phyloP scores from a whole-genome alignment of 495 filamentous ascomycete species.

The Achaetomiella virescens region DNA sequence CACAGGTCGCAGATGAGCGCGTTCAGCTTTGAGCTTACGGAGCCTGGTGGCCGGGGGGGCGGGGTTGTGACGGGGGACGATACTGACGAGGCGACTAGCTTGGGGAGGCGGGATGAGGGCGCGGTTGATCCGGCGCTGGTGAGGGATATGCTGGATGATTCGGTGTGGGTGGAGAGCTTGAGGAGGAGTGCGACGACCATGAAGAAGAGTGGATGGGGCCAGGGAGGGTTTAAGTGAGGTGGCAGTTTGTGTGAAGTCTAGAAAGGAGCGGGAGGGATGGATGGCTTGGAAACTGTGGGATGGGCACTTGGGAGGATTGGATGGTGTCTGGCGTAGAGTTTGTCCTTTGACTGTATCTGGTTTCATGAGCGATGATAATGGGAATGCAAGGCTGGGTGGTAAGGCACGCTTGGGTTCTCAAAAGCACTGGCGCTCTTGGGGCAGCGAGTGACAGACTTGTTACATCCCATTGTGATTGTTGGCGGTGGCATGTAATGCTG shows the following conservation, averaged over 20 bases:
- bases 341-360: neutral
- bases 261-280: neutral
- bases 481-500: neutral
- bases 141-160: constrained; percentile 73
- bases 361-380: constrained; percentile 7
- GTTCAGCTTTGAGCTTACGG: constrained; percentile 44
- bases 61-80: constrained; percentile 5
- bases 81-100: constrained; percentile 28
- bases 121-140: constrained; percentile 75
- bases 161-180: constrained; percentile 89
- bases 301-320: neutral
- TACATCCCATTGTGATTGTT: neutral
- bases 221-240: constrained; percentile 9
- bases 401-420: neutral
- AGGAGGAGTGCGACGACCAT: constrained; percentile 82
- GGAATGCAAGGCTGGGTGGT: neutral
- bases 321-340: neutral
- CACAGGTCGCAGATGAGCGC: constrained; percentile 18
- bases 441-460: neutral
- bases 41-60: constrained; percentile 15
- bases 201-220: constrained; percentile 32
- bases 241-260: neutral
- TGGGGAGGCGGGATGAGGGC: constrained; percentile 36
- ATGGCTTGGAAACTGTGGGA: neutral
- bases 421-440: constrained; percentile 1